Percentiles rank a stretch among this genome's conserved stretches.
phyloP scores from a whole-genome alignment of 1,284 basidiomycete genomes.

The Sanghuangporus weigelae region DNA sequence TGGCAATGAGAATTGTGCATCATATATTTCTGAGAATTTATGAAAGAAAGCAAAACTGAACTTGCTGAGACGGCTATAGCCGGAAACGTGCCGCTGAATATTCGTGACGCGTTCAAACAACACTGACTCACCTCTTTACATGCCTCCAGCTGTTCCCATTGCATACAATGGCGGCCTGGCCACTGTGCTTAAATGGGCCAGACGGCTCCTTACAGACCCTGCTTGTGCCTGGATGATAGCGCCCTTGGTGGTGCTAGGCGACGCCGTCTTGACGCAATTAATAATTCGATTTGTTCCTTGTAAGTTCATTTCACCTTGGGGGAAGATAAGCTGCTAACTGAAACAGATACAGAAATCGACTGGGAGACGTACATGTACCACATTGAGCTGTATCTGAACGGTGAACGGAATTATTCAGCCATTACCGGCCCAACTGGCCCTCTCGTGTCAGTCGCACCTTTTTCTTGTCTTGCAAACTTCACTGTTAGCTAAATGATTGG shows the following conservation, averaged over 20 bases:
- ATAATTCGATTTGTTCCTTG: constrained; percentile 80
- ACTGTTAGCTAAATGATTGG: constrained; percentile 9
- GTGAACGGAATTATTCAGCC: constrained; percentile 82
- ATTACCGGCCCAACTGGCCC: constrained; percentile 92
- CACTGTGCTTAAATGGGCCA: background rate
- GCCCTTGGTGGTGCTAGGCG: constrained; percentile 58
- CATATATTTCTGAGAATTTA: background rate
- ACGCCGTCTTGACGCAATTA: constrained; percentile 69
- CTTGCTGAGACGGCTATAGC: background rate
- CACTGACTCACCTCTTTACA: background rate
- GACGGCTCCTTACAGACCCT: constrained; percentile 42
- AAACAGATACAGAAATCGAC: constrained; percentile 96
- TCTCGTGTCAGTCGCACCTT: constrained; percentile 65
- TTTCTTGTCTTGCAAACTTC: background rate
- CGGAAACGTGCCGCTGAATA: background rate
- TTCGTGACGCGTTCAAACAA: background rate
- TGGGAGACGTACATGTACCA: constrained; percentile 94
- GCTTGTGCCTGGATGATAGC: constrained; percentile 64
- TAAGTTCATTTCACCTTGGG: constrained; percentile 36
- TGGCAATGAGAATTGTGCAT: background rate
- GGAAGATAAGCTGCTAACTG: constrained; percentile 8
- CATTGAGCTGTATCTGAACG: constrained; percentile 71
- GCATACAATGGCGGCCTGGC: background rate
- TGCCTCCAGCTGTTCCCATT: too few species aligned
- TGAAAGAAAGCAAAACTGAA: background rate